A percentile compares a stretch with the other conserved stretches of the same genome.
phyloP scores from a whole-genome alignment of 2,329 filamentous ascomycete species.

The Paecilomyces sp. region DNA sequence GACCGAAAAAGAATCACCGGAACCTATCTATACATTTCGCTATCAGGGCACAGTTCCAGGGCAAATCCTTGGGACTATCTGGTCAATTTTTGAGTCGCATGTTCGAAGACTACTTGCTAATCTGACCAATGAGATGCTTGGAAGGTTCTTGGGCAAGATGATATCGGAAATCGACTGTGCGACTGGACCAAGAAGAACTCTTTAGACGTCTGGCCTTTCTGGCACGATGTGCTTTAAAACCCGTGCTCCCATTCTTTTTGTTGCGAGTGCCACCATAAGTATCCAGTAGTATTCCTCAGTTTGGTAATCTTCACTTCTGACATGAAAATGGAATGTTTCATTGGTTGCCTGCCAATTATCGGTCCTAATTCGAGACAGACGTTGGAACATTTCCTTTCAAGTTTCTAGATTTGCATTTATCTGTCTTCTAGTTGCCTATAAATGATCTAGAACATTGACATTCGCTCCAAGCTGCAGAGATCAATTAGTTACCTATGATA shows the following conservation, averaged over 20 bases:
- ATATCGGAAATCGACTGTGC: background rate
- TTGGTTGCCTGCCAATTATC: background rate
- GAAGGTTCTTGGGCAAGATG: background rate
- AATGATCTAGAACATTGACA: background rate
- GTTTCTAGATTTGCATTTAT: background rate
- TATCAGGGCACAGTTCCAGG: background rate
- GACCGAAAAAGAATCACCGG: background rate
- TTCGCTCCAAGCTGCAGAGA: background rate
- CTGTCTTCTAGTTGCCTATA: background rate
- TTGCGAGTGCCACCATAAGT: background rate
- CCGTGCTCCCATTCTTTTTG: background rate
- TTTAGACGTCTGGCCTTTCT: background rate
- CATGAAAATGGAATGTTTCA: too few relatives aligned
- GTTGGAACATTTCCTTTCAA: background rate
- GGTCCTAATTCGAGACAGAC: background rate
- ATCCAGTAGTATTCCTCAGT: background rate
- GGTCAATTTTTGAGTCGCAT: background rate
- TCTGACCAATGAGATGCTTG: background rate
- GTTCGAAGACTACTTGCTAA: background rate
- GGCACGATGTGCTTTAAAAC: background rate
- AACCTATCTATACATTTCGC: background rate
- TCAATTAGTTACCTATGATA: background rate
- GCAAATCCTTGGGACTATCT: background rate
- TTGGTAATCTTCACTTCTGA: background rate
- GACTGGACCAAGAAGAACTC: too few relatives aligned